A percentile compares a stretch with the other conserved stretches of the same genome.
Evolutionary conservation across 2,329 filamentous ascomycete genomes (phyloP).

Genomic region (Cercospora sp.): DNA sequence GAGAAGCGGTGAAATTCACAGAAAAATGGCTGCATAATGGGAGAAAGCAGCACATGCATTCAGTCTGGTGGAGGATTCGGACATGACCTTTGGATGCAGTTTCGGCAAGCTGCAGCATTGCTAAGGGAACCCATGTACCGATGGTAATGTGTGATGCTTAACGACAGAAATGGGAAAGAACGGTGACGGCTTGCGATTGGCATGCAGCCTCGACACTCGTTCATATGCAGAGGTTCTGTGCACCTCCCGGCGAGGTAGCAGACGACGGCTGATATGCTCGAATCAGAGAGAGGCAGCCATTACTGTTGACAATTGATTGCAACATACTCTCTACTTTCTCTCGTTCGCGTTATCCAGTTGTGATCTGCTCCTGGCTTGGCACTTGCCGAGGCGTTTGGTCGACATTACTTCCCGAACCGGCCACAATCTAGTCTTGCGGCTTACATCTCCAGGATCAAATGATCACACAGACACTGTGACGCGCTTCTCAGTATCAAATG

Average conservation of each 20-base stretch:
- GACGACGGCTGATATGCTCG: neutral
- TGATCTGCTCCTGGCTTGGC: neutral
- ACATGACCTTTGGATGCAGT: conserved; percentile 9
- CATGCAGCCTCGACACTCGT: conserved; percentile 12
- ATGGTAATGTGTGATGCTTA: conserved; percentile 30
- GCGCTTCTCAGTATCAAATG: neutral
- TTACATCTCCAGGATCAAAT: neutral
- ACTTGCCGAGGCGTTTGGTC: neutral
- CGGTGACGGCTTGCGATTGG: conserved; percentile 2
- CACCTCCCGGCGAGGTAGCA: neutral
- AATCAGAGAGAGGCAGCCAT: neutral
- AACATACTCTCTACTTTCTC: neutral
- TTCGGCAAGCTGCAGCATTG: conserved; percentile 6
- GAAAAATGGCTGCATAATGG: conserved; percentile 2
- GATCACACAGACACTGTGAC: neutral
- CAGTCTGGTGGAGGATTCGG: neutral
- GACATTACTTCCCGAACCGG: neutral
- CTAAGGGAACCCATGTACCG: conserved; percentile 4
- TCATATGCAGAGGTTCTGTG: neutral
- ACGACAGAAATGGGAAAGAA: conserved; percentile 12
- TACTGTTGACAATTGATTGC: neutral
- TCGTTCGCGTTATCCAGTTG: neutral
- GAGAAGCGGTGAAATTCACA: neutral
- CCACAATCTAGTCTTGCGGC: neutral
- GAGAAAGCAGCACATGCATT: neutral